Percentiles rank a stretch among this genome's conserved stretches.
Conservation (phyloP, 1,284 basidiomycete species). For the Pseudozyma sp. region DNA sequence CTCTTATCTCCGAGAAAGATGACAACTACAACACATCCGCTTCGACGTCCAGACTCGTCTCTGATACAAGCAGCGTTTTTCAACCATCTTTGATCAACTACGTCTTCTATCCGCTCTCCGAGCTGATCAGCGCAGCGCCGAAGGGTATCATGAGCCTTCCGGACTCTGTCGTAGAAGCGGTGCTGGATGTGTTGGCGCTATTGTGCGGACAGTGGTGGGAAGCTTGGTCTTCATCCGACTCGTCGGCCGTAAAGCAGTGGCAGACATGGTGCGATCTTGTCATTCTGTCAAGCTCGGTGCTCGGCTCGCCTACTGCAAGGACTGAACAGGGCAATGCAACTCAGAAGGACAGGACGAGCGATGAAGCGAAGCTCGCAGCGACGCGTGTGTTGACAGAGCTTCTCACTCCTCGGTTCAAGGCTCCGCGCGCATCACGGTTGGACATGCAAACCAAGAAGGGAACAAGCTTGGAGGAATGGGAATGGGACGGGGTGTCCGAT, state of each 20-base stretch:
- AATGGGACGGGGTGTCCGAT: conserved; percentile 66
- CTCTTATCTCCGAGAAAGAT: not conserved
- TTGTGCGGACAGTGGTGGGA: conserved; percentile 62
- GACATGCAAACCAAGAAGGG: not conserved
- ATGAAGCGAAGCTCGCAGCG: conserved; percentile 48
- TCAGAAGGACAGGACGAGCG: not conserved
- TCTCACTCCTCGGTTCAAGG: conserved; percentile 37
- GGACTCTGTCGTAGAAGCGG: conserved; percentile 36
- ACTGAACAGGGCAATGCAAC: not conserved
- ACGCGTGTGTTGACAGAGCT: conserved; percentile 41
- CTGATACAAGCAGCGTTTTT: conserved; percentile 7
- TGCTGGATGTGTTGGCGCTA: conserved; percentile 38
- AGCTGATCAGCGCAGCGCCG: conserved; percentile 50
- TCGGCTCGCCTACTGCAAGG: conserved; percentile 14
- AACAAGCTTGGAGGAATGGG: conserved; percentile 42
- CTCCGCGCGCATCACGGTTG: not conserved
- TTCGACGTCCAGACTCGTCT: conserved; percentile 10
- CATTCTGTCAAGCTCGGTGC: conserved; percentile 51
- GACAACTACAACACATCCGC: not conserved
- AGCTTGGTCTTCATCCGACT: conserved; percentile 23
- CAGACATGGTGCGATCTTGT: conserved; percentile 64
- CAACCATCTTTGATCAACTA: conserved; percentile 57
- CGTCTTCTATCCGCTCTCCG: conserved; percentile 64
- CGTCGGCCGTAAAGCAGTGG: conserved; percentile 25
- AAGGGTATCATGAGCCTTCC: conserved; percentile 45